Conservation (phyloP, 305 asterid species). For the Stenogyne calaminthoides region DNA sequence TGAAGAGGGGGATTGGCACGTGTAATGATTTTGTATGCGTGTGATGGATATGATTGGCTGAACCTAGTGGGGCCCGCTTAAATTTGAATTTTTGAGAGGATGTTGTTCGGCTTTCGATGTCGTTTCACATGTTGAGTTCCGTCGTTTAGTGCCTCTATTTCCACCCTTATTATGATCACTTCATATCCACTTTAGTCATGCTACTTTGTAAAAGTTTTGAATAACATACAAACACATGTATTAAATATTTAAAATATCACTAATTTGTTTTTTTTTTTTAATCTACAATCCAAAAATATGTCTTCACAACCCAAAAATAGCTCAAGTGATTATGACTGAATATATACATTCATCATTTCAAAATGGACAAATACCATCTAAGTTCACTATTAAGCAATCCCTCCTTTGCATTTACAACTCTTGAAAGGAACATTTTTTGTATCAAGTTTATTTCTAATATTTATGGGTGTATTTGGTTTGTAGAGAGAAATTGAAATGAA, state of each 20-base stretch:
- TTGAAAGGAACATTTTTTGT: neutral
- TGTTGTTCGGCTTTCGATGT: neutral
- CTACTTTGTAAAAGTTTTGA: too few species aligned
- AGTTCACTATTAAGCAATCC: neutral
- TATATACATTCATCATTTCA: neutral
- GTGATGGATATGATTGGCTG: conserved; percentile 21
- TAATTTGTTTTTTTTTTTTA: too few species aligned
- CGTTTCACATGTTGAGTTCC: neutral
- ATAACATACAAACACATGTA: too few species aligned
- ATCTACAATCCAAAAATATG: neutral
- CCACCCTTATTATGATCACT: neutral
- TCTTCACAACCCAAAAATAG: neutral
- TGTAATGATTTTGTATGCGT: conserved; percentile 17
- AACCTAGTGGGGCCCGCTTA: conserved; percentile 24
- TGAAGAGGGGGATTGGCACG: conserved; percentile 29
- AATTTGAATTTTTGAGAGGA: neutral
- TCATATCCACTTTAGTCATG: neutral
- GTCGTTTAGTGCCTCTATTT: neutral
- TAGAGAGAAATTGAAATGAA: too few species aligned
- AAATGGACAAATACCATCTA: neutral
- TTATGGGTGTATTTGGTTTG: too few species aligned
- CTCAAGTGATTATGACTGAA: neutral
- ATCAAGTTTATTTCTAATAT: neutral
- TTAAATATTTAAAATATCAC: too few species aligned
- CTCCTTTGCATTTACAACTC: neutral